Conservation (phyloP, 441 rosid species). For the Bruguiera hainesii region DNA sequence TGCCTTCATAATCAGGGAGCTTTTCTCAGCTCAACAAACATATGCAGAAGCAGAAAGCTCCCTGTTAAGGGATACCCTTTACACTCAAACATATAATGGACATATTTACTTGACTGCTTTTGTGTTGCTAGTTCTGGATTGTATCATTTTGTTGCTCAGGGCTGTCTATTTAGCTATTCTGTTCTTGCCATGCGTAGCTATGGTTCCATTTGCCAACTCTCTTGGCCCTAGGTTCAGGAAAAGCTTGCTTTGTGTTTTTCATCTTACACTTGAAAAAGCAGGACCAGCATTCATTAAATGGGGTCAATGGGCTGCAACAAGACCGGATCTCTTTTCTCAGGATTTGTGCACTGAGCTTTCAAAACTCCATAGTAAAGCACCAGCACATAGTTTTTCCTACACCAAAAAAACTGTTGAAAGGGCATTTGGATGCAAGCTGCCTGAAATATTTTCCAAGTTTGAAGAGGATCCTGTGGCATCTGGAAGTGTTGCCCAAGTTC, state of each 20-base stretch:
- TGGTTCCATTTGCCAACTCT: constrained; percentile 75
- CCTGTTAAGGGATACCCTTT: constrained; percentile 51
- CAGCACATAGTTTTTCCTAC: constrained; percentile 86
- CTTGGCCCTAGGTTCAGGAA: constrained; percentile 71
- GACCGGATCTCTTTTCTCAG: constrained; percentile 95
- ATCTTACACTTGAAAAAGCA: constrained; percentile 71
- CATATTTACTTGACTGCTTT: constrained; percentile 56
- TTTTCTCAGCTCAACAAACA: constrained; percentile 65
- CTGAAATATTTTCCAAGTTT: constrained; percentile 82
- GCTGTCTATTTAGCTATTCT: constrained; percentile 69
- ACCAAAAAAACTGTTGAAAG: constrained; percentile 85
- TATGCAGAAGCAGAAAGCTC: constrained; percentile 39
- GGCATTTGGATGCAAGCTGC: constrained; percentile 89
- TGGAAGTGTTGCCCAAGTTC: constrained; percentile 99
- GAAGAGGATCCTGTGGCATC: constrained; percentile 97
- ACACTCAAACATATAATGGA: constrained; percentile 71
- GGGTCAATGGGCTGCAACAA: constrained; percentile 99
- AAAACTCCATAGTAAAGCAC: constrained; percentile 89
- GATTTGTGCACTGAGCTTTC: constrained; percentile 90
- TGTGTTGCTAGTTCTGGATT: constrained; percentile 50
- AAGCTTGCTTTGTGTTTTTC: constrained; percentile 75
- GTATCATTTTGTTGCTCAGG: constrained; percentile 60
- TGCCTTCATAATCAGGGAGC: constrained; percentile 55
- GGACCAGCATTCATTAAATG: constrained; percentile 99
- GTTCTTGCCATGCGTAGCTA: constrained; percentile 72